These are phyloP conservation scores for Lotmaria passim DNA, from an alignment of 208 protist species.

Conservation along the genomic window DNA sequence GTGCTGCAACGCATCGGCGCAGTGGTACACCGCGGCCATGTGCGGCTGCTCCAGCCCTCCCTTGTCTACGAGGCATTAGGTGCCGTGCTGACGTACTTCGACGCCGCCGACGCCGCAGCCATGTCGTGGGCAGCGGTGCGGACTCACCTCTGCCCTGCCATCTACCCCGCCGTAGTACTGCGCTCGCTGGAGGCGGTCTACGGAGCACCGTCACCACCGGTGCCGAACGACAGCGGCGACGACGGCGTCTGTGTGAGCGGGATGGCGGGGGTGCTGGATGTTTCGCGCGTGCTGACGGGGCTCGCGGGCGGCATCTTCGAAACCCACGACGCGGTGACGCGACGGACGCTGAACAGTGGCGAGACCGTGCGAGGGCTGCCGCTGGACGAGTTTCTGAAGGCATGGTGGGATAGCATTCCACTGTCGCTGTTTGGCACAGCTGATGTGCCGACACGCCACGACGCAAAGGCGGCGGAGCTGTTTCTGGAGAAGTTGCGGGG, in stretches of 20 bases:
- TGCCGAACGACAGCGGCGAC: neutral
- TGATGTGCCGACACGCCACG: conserved; percentile 18
- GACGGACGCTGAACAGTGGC: conserved; percentile 11
- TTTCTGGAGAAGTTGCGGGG: conserved; percentile 47
- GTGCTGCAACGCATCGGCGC: conserved; percentile 44
- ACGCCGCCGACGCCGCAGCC: conserved; percentile 26
- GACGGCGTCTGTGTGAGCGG: conserved; percentile 6
- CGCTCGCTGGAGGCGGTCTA: conserved; percentile 53
- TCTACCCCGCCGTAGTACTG: conserved; percentile 63
- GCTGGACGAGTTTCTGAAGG: conserved; percentile 41
- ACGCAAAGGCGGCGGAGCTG: neutral
- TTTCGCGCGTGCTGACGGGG: conserved; percentile 38
- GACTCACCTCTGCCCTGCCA: conserved; percentile 53
- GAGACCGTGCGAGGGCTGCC: conserved; percentile 27
- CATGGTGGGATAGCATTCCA: conserved; percentile 44
- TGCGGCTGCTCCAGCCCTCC: conserved; percentile 60
- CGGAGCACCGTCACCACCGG: conserved; percentile 11
- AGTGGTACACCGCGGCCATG: conserved; percentile 50
- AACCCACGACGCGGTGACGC: conserved; percentile 8
- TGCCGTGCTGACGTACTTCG: conserved; percentile 44
- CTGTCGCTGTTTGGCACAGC: conserved; percentile 36
- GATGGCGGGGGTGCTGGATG: conserved; percentile 26
- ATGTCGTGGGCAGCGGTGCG: conserved; percentile 38
- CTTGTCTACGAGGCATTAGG: conserved; percentile 46
- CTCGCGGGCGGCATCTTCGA: conserved; percentile 60